Percentiles rank a stretch among this genome's conserved stretches.
Conservation (phyloP, 2,329 filamentous ascomycete species). For the Monosporascus sp. region DNA sequence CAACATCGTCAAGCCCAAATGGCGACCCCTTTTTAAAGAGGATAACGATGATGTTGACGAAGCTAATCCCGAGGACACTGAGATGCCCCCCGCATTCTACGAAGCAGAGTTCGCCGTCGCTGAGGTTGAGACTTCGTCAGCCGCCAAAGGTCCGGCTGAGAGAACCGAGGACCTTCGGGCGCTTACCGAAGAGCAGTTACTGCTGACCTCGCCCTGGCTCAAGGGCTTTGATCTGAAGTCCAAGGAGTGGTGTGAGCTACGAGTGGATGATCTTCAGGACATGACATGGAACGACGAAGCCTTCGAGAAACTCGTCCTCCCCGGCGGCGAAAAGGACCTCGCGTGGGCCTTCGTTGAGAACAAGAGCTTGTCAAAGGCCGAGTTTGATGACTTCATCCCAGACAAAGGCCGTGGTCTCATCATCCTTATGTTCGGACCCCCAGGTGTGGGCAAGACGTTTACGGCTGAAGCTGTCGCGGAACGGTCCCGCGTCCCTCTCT, state of each 20-base stretch:
- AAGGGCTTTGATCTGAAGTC: conserved; percentile 31
- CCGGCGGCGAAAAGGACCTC: conserved; percentile 30
- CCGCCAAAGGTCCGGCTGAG: conserved; percentile 6
- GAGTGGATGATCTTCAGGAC: conserved; percentile 20
- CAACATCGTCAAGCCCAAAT: conserved; percentile 22
- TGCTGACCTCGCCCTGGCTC: conserved; percentile 31
- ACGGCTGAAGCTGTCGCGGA: conserved; percentile 36
- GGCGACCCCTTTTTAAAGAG: conserved; percentile 13
- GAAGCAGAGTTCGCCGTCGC: conserved; percentile 5
- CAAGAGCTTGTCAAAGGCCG: conserved; percentile 20
- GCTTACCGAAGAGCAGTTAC: conserved; percentile 28
- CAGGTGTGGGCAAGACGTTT: conserved; percentile 33
- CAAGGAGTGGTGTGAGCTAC: conserved; percentile 27
- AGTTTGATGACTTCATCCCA: conserved; percentile 29
- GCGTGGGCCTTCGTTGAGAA: conserved; percentile 33
- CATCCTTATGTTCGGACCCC: conserved; percentile 30
- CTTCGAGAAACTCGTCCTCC: conserved; percentile 31
- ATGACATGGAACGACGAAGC: conserved; percentile 31
- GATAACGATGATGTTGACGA: not conserved
- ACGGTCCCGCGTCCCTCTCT: conserved; percentile 31
- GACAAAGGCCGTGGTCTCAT: conserved; percentile 31
- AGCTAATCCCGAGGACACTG: conserved; percentile 2
- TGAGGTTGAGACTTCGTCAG: not conserved
- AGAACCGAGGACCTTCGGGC: conserved; percentile 17
- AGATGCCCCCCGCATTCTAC: conserved; percentile 2